Evolutionary conservation across 2,329 filamentous ascomycete species (phyloP).

Genomic region (Colletotrichum scovillei): DNA sequence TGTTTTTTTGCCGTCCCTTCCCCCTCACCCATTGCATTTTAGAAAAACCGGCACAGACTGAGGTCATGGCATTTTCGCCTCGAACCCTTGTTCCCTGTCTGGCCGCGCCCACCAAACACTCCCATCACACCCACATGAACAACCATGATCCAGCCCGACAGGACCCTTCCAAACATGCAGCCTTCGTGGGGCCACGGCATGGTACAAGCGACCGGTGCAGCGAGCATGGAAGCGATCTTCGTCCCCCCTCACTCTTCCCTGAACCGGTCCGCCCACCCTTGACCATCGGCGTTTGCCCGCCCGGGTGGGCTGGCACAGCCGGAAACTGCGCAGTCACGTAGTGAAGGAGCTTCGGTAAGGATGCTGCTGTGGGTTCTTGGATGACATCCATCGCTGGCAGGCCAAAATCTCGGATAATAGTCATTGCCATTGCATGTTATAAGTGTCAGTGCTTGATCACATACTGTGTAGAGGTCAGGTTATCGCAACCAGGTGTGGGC

Average conservation of each 20-base stretch:
- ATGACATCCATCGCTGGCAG: not conserved
- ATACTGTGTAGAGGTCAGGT: not conserved
- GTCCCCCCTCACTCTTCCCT: not conserved
- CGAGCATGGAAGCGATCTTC: slow-evolving; percentile 17
- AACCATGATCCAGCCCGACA: not conserved
- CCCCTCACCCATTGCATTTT: not conserved
- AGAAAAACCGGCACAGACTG: not conserved
- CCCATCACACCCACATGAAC: not conserved
- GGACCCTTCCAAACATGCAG: slow-evolving; percentile 15
- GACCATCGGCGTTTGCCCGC: not conserved
- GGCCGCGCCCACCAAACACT: not conserved
- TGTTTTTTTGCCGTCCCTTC: not conserved
- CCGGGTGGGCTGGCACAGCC: not conserved
- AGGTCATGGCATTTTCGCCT: not conserved
- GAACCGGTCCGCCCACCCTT: not conserved
- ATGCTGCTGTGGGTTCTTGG: not conserved
- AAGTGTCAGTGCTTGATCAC: not conserved
- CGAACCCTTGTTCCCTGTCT: slow-evolving; percentile 5
- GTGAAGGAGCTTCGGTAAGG: too few species aligned
- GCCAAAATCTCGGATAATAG: too few species aligned
- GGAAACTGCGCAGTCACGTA: too few species aligned
- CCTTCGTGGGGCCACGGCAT: not conserved
- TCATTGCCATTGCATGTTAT: not conserved
- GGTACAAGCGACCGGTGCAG: slow-evolving; percentile 1
- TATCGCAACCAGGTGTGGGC: too few species aligned